phyloP scores from a whole-genome alignment of 495 filamentous ascomycete species.

The Hyaloscypha hepaticicola region DNA sequence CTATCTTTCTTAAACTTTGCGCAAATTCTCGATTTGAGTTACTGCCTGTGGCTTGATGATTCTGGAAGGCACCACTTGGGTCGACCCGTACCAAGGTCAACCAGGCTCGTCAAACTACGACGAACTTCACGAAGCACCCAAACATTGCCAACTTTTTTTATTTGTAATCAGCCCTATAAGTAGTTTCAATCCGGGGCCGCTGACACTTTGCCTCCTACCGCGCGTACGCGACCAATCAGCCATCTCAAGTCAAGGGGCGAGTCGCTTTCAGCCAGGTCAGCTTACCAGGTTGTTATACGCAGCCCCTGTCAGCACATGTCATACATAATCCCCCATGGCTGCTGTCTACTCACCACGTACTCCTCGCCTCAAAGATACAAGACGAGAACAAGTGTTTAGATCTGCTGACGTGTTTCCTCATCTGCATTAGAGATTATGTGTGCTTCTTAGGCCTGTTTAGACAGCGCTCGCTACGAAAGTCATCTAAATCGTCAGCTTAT shows the following conservation, averaged over 20 bases:
- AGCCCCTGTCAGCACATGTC: not conserved
- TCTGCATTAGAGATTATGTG: not conserved
- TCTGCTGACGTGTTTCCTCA: not conserved
- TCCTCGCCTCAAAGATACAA: not conserved
- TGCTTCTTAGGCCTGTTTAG: not conserved
- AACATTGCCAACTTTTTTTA: too few species aligned
- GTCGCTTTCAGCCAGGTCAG: conserved; percentile 1
- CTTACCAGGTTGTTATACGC: not conserved
- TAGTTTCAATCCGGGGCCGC: not conserved
- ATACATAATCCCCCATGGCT: not conserved
- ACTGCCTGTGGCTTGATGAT: not conserved
- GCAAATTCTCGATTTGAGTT: not conserved
- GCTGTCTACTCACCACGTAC: not conserved
- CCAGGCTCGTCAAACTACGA: not conserved
- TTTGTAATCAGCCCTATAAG: not conserved
- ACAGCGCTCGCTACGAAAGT: not conserved
- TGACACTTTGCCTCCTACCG: not conserved
- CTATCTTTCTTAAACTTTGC: not conserved
- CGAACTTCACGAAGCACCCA: too few species aligned
- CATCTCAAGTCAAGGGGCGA: not conserved
- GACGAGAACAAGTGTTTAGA: not conserved
- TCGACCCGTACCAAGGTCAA: not conserved
- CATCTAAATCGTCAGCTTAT: not conserved
- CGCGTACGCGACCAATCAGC: not conserved
- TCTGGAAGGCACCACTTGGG: not conserved